Evolutionary conservation across 1,284 basidiomycete species (phyloP), one percentile per base, ranked within the genome.

Genomic region (Cerrena zonata): DNA sequence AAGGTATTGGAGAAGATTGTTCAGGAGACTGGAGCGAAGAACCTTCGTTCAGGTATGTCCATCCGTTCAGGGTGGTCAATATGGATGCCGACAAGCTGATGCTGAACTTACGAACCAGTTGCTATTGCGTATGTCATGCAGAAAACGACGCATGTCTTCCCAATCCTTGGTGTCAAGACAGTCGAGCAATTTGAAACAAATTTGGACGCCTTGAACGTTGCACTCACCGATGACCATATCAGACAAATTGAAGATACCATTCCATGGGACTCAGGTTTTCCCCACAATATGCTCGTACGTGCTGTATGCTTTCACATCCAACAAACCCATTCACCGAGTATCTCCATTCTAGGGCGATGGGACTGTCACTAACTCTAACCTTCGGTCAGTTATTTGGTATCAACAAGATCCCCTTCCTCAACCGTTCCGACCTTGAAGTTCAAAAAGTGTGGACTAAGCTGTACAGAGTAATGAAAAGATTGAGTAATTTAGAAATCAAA

Each of bases 111-210:
- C n/a, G n/a, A 41, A 5, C 12, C 53, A 64, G 68, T 71, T 43
- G 72, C 71, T 2, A 72, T 76, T 40, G 73, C 75, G 13, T 77
- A 75, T 48, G 45, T 74, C 1, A 63, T 75, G 66, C 67, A 70
- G 18, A 76, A 75, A 55, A 58, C 67, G 0, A 66, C 73, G 0
- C 70, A 70, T 52, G 73, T 77, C 3, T 77, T 76, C 57, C 25
- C 45, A 11, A 19, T 27, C 45, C 45, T 46, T 34, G 45, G 30
- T 34, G 30, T 46, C 12, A 27, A 25, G 25, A 13, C n/a, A 7
- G 34, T 48, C 36, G 46, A 48, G 15, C 37, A 48, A 12, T 39
- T 48, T 25, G 19, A 48, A 15, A 23, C 18, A 11, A 48, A 39
- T 27, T 13, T 48, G n/a, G 26, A 27, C 18, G 45, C 45, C 13